A percentile compares a stretch with the other conserved stretches of the same genome.
These are phyloP conservation scores for Vaccinium darrowii DNA, from an alignment of 148 eudicot genomes.

Conservation along the genomic window DNA sequence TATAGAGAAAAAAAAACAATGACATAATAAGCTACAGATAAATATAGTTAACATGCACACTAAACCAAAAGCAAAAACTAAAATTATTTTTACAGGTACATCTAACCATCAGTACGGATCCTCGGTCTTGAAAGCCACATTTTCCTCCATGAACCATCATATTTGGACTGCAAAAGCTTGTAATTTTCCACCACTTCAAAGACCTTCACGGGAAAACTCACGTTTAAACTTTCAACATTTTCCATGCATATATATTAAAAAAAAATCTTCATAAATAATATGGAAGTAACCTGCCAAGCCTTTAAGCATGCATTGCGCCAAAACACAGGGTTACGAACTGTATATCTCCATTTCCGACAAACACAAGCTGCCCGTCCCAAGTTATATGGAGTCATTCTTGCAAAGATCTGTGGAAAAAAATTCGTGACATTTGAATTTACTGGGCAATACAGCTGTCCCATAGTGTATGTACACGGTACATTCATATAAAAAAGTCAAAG, in stretches of 20 bases:
- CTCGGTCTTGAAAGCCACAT: constrained; percentile 95
- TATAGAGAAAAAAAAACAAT: neutral
- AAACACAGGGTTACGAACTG: constrained; percentile 81
- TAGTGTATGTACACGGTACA: neutral
- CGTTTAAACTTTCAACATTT: neutral
- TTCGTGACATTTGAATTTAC: neutral
- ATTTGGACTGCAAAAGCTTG: constrained; percentile 68
- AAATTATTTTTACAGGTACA: neutral
- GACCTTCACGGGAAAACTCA: constrained; percentile 37
- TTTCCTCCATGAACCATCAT: constrained; percentile 95
- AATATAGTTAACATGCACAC: neutral
- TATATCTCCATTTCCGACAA: constrained; percentile 91
- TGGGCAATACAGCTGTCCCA: neutral
- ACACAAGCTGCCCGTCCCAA: constrained; percentile 88
- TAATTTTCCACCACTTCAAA: constrained; percentile 74
- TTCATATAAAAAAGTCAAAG: neutral
- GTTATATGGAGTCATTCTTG: constrained; percentile 72
- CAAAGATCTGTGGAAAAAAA: constrained; percentile 55
- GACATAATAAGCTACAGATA: neutral
- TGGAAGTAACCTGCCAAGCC: constrained; percentile 76
- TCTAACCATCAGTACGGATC: constrained; percentile 80
- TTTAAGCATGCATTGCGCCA: constrained; percentile 93
- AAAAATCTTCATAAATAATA: neutral
- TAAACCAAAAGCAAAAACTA: neutral
- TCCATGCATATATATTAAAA: constrained; percentile 6